phyloP scores from a whole-genome alignment of 495 filamentous ascomycete genomes.

The Neurospora terricola region DNA sequence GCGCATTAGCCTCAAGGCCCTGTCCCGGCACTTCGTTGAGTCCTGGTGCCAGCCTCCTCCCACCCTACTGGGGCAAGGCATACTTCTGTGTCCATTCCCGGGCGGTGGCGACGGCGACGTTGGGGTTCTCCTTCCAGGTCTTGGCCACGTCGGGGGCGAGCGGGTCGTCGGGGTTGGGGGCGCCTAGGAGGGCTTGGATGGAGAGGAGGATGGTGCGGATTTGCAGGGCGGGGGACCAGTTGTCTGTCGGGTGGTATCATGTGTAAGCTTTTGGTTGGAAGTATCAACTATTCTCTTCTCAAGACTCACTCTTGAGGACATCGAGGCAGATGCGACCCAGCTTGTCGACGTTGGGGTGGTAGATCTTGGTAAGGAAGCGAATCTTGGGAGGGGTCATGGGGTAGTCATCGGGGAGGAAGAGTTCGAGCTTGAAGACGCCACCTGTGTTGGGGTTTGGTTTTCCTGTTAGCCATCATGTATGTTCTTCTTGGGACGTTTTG shows the following conservation, averaged over 20 bases:
- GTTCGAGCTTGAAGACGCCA: conserved; percentile 92
- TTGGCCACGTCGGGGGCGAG: conserved; percentile 97
- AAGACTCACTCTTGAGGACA: conserved; percentile 82
- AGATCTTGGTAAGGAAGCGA: conserved; percentile 96
- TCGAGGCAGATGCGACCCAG: conserved; percentile 94
- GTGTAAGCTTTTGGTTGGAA: background rate
- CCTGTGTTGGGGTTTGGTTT: conserved; percentile 36
- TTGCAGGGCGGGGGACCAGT: conserved; percentile 97
- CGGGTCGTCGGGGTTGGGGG: conserved; percentile 95
- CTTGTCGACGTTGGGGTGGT: conserved; percentile 98
- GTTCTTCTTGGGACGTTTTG: background rate
- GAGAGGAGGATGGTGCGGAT: conserved; percentile 96
- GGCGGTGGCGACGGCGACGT: conserved; percentile 79
- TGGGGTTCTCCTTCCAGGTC: conserved; percentile 92
- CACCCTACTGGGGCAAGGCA: conserved; percentile 33
- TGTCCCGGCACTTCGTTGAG: background rate
- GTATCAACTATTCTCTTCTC: background rate
- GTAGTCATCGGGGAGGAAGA: conserved; percentile 99
- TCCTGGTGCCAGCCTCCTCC: background rate
- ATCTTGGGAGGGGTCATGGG: conserved; percentile 99
- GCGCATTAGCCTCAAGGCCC: background rate
- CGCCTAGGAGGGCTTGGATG: conserved; percentile 92
- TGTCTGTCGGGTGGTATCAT: conserved; percentile 45
- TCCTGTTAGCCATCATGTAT: background rate
- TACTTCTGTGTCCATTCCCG: conserved; percentile 79